Base-by-base conservation (phyloP, 2,329 filamentous ascomycete genomes). In the Apiospora kogelbergensis region DNA sequence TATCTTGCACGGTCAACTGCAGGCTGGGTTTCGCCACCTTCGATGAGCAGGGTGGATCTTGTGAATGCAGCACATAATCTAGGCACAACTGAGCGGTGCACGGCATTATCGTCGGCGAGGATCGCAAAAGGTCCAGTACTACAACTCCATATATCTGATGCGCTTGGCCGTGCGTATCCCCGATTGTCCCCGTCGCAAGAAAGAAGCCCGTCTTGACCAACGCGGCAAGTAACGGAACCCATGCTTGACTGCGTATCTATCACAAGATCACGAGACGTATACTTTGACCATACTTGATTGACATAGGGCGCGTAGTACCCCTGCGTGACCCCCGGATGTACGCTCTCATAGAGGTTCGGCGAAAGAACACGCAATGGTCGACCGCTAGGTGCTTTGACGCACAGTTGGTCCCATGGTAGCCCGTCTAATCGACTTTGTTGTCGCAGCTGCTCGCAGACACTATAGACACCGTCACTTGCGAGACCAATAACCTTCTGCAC, bases 131-230 rank as follows among this genome's bases (percentile, higher is more conserved):
- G 81, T 0, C 85, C 85, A 15, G 78, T 81, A 78, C 84, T 83
- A 78, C 84, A 87, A 24, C 83, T 82, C 79, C 83, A 88, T 72
- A 87, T 85, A 69, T 86, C 84, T 6, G 71, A 71, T 7, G 80
- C 78, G 15, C 53, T 60, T 60, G 11, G 11, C 24, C 53, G 53
- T 30, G 24, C 24, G 20, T 60, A 60, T 40, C 46, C 76, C 3
- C 80, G 78, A 73, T 82, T 81, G 71, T 85, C 84, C 1, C 81
- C 80, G 3, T 75, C 72, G 73, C 84, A 86, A 37, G 70, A 71
- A 20, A 86, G 73, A n/a, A 75, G 63, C 26, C 24, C 64, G 53
- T 79, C 73, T 7, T 78, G 78, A 33, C n/a, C 11, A 0, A 68
- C 70, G 17, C 83, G 80, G 13, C 73, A 76, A 75, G 84, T 85